Base-by-base conservation (phyloP, 2,329 filamentous ascomycete species). In the Thermochaetoides dissita region DNA sequence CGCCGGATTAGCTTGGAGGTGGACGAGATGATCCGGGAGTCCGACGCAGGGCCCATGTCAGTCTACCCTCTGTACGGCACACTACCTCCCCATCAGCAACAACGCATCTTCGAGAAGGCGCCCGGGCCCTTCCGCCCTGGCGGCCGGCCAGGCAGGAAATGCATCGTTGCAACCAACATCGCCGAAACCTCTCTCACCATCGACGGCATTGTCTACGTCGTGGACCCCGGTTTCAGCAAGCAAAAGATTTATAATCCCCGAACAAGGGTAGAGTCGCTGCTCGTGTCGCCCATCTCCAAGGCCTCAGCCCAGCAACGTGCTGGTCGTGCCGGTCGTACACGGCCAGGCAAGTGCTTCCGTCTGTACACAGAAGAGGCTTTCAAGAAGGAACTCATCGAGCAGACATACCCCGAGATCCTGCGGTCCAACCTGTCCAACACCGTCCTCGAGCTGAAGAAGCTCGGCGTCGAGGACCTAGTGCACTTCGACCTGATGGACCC, bases 401-500 rank as follows among this genome's bases (percentile, higher is more conserved):
- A 94, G 61, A 96, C 91, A 0, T 88, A 98, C 54, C 91, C 91
- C 1, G 91, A 98, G 61, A 88, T 98, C 57, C 72, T 98, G 40
- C 80, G 87, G 28, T 96, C 89, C 30, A 98, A 98, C 60, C 69
- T 98, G 50, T 81, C 91, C 46, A 94, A 87, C 54, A 98, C 91
- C 0, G 91, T 98, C 1, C 67, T 98, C 37, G 91, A 98, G 62
- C 67, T 98, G 57, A 96, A 96, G 72, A 96, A 98, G 66, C 79
- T 98, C 34, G 91, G 91, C 36, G 79, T 98, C 29, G 79, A 94
- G 52, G 91, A 98, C 62, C 70, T 98, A 39, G 91, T 98, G 8
- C 91, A 98, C 64, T 98, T 98, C 57, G 93, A 98, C 59, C 72
- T 98, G 38, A 96, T 98, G 89, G 91, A 98, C 55, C 91, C 91